Evolutionary conservation across 441 rosid genomes (phyloP).

Genomic region (Manihot esculenta): DNA sequence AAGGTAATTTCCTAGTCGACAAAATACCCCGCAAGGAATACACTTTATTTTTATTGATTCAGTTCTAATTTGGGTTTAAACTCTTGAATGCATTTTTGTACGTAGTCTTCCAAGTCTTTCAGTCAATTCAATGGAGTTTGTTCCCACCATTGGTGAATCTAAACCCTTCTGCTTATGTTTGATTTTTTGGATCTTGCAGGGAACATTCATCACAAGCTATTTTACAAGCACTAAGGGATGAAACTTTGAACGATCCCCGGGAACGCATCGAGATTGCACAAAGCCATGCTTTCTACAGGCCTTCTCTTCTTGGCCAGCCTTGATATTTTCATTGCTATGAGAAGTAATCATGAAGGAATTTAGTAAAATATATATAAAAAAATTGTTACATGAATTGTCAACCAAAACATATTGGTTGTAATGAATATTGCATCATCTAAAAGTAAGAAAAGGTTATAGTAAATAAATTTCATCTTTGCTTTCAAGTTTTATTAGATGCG

Average conservation of each 20-base stretch:
- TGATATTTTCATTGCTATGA: constrained; percentile 28
- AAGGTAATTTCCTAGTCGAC: constrained; percentile 55
- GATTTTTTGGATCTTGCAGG: constrained; percentile 41
- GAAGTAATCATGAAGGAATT: background rate
- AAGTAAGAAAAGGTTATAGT: background rate
- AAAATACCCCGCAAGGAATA: too few relatives aligned
- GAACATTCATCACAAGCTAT: constrained; percentile 78
- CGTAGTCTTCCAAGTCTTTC: too few relatives aligned
- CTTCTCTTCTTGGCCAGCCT: constrained; percentile 91
- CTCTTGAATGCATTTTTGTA: too few relatives aligned
- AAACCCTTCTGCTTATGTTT: background rate
- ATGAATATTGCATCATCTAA: constrained; percentile 13
- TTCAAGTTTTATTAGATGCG: background rate
- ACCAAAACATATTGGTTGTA: constrained; percentile 16
- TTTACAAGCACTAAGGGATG: constrained; percentile 88
- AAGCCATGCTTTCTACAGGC: constrained; percentile 89
- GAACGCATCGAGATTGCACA: constrained; percentile 96
- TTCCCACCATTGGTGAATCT: background rate
- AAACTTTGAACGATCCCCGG: constrained; percentile 89
- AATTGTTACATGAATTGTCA: constrained; percentile 12
- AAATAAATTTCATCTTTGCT: constrained; percentile 15
- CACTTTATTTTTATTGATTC: background rate
- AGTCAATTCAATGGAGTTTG: too few relatives aligned
- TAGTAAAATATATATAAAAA: constrained; percentile 7
- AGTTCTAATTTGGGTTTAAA: background rate